These are phyloP conservation scores for Trichoderma atrobrunneum DNA, from an alignment of 2,329 filamentous ascomycete genomes.

Conservation along the genomic window DNA sequence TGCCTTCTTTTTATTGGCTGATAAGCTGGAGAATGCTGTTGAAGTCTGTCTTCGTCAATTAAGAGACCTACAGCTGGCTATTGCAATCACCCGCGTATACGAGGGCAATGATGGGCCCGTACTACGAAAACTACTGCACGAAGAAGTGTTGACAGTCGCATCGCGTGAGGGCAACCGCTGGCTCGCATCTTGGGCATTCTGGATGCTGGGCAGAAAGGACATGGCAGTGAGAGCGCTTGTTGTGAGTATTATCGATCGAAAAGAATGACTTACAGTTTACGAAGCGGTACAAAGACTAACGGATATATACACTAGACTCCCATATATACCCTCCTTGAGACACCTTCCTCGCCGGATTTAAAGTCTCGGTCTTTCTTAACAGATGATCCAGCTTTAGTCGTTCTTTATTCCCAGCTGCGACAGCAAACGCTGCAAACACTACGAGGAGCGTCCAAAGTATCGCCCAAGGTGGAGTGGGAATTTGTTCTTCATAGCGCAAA, in stretches of 20 bases:
- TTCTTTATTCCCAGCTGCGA: conserved; percentile 82
- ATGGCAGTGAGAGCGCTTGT: conserved; percentile 82
- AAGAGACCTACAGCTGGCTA: conserved; percentile 83
- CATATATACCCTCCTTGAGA: conserved; percentile 69
- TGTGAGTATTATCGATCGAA: conserved; percentile 46
- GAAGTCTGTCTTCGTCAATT: conserved; percentile 84
- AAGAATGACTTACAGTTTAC: not conserved
- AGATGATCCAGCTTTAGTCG: conserved; percentile 84
- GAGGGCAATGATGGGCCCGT: conserved; percentile 79
- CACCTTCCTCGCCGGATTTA: conserved; percentile 65
- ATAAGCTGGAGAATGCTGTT: conserved; percentile 79
- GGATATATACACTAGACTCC: conserved; percentile 58
- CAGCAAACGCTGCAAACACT: conserved; percentile 80
- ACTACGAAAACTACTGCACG: conserved; percentile 69
- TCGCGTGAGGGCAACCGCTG: conserved; percentile 82
- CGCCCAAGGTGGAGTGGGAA: conserved; percentile 76
- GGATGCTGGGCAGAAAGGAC: conserved; percentile 78
- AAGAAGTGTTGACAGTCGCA: conserved; percentile 75
- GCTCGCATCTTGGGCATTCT: conserved; percentile 94
- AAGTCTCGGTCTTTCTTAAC: conserved; percentile 78
- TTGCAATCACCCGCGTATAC: conserved; percentile 83
- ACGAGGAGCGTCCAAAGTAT: conserved; percentile 78
- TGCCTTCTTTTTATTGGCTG: conserved; percentile 90
- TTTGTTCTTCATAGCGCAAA: conserved; percentile 84
- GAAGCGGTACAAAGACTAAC: not conserved